Evolutionary conservation across 1,139 yeast genomes (phyloP), one percentile per base, ranked within the genome.

Genomic region (Geotrichum aggregatum): DNA sequence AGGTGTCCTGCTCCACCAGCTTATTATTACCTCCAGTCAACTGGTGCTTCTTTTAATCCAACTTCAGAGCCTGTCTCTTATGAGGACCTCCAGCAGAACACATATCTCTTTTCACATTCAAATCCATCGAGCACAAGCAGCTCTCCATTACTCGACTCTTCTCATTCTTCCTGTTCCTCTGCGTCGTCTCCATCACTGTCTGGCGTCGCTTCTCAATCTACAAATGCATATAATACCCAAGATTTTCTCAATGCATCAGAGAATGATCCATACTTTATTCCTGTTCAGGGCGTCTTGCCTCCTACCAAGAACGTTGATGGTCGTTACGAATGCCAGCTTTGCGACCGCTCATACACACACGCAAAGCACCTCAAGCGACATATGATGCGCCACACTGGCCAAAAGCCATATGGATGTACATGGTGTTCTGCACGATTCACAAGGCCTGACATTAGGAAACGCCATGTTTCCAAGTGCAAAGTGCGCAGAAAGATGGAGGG

Each of bases 331-430:
- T 67, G 71, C 58, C 52, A 55, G 31, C 52, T 54, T 46, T 67
- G 71, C 53, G 55, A 59, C 33, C 58, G 62, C 35, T 44, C 65
- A 10, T 67, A 67, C 49, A 59, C 66, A 18, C 68, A 67, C 46
- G 60, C 62, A 36, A 67, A 67, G 54, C 71, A 67, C 47, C 61
- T 67, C 36, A 60, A 63, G 50, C 61, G 71, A 11, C 71, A 67
- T 47, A 58, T 62, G 60, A 57, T 66, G 43, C 54, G 61, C 24
- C 71, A 65, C 55, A 62, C 67, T 11, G 68, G 68, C 18, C 60
- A 63, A 33, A 55, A 61, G 16, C 67, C 68, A 10, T 65, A 60
- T 50, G 58, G 54, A 11, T 65, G 68, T 52, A 57, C 57, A 3
- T 57, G 56, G 55, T 65, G 68, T 53, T 34, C 50, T 10, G 55